Evolutionary conservation across 345 rosid genomes (phyloP), one percentile per base, ranked within the genome.

Genomic region (Xanthoceras sorbifolium): DNA sequence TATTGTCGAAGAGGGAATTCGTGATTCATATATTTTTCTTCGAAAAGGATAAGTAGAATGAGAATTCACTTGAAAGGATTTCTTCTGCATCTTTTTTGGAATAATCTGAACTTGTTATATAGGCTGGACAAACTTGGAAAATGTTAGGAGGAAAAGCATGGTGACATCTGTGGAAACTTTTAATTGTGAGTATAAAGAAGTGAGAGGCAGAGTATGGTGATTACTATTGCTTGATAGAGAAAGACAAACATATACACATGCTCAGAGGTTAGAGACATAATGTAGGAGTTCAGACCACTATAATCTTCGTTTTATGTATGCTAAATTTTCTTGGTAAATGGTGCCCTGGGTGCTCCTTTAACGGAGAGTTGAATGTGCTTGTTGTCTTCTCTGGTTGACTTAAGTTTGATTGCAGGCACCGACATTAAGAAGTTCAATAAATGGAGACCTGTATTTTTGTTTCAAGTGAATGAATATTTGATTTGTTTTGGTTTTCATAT

Each of bases 301-400:
- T 40, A 5, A 67, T 40, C 48, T 34, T 64, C 14, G 20, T 67
- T 50, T 67, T 40, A 22, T 22, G 15, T 36, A 3, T 26, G 17
- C 38, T 23, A 12, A 9, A 5, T 34, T 31, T 23, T 66, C 23
- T 11, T 9, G 20, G 46, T 22, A 11, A 5, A 44, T 32, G 14
- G 74, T n/a, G 74, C 74, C 5, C n/a, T 29, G 20, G 14, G 74
- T n/a, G 74, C 74, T 10, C n/a, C 46, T n/a, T 25, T 32, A 31
- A n/a, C 44, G 0, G 6, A 54, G 29, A 22, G 31, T 54, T 54
- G 10, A 18, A 54, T 9, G 34, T 32, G 0, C 10, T 32, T 31
- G 74, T 68, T 20, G 25, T 11, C 10, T 32, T 54, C 22, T 54
- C 5, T 31, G 44, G 74, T 11, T 9, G 26, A 2, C 63, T 32